Evolutionary conservation across 169 alveolate genomes (phyloP), one percentile per base, ranked within the genome.

Genomic region (Prorocentrum cordatum): DNA sequence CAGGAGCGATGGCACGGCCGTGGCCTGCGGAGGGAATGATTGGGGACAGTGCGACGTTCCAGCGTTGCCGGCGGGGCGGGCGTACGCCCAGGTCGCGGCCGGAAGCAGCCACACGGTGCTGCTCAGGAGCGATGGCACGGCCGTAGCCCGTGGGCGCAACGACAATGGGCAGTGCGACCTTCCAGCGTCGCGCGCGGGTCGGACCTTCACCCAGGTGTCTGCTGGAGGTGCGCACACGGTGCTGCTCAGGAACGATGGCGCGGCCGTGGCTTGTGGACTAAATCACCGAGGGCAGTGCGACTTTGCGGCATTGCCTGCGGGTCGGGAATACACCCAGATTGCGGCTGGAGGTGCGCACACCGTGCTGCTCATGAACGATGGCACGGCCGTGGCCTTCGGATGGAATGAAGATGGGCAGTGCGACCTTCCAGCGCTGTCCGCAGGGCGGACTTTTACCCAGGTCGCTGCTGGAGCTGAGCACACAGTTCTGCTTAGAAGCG

Each of bases 401-500:
- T 38, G 24, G n/a, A 67, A 67, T 36, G 33, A 18, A n/a, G 35
- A 67, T 3, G 79, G 79, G 5, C 47, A 67, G 24, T 67, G 79
- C 54, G 36, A 24, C 38, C 4, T 67, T 67, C 79, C 79, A 20
- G 35, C 47, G 6, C 24, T 67, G 24, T 32, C 32, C 1, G 22
- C 3, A 12, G 79, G 79, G 24, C 20, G 20, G 59, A 3, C 79
- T 6, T 67, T 35, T 58, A 20, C 35, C 3, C 79, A 67, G 79
- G 79, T 67, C n/a, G 32, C 79, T 67, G 79, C 79, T 4, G 79
- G 79, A 2, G 26, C 18, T 10, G 20, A 24, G 18, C 79, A 67
- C 32, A 67, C 79, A 35, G 79, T 67, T 35, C 38, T 67, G 2
- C 79, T 67, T 2, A 27, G 79, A 35, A 67, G 79, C 36, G 79